These are phyloP conservation scores for Dactylonectria estremocensis DNA, from an alignment of 2,329 filamentous ascomycete species.

Conservation along the genomic window DNA sequence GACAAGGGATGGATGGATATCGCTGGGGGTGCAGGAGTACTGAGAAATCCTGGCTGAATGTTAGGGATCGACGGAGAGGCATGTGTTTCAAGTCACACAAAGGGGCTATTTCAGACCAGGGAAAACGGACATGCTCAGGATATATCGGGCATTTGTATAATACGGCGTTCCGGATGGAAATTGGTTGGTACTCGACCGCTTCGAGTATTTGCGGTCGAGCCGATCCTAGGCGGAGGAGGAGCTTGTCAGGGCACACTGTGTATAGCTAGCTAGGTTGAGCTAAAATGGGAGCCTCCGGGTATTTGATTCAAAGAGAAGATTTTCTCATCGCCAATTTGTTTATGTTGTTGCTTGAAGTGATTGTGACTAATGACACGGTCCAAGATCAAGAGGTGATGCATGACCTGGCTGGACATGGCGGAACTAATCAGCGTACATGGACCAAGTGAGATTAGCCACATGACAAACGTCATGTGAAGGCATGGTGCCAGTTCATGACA, in stretches of 20 bases:
- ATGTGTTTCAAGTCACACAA: neutral
- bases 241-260: neutral
- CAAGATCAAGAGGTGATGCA: no score
- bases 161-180: slow-evolving; percentile 21
- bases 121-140: neutral
- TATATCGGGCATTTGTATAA: slow-evolving; percentile 19
- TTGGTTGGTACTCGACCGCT: neutral
- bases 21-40: neutral
- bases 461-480: slow-evolving; percentile 25
- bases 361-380: neutral
- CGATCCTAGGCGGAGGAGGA: neutral
- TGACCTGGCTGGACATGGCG: no score
- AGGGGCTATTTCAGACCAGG: neutral
- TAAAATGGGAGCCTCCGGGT: slow-evolving; percentile 15
- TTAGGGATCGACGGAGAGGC: neutral
- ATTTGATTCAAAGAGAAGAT: neutral
- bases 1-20: neutral
- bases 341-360: neutral
- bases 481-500: neutral
- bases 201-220: neutral
- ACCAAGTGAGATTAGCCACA: neutral
- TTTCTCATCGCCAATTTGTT: neutral
- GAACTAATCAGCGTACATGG: no score
- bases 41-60: neutral
- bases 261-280: slow-evolving; percentile 21